Percentiles rank a stretch among this genome's conserved stretches.
Conservation (phyloP, 2,329 filamentous ascomycete genomes). For the Penicillium fuscoglaucum region DNA sequence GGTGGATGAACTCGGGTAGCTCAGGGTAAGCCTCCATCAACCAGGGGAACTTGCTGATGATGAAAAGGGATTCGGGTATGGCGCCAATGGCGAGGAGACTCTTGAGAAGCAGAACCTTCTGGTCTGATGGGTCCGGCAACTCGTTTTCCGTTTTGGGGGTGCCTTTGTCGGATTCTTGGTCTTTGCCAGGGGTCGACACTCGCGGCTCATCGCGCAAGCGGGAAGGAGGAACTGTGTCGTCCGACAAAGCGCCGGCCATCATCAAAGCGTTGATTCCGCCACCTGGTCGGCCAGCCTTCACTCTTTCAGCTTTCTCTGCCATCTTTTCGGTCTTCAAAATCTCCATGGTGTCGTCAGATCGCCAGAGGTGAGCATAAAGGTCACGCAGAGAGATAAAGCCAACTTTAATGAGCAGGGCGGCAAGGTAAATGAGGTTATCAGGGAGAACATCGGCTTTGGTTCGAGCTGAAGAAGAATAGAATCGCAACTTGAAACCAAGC, state of each 20-base stretch:
- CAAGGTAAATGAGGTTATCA: constrained; percentile 88
- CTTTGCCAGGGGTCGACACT: constrained; percentile 57
- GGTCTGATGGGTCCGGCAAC: constrained; percentile 75
- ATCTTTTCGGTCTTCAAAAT: constrained; percentile 66
- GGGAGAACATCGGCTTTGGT: constrained; percentile 76
- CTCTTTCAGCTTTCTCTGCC: constrained; percentile 76
- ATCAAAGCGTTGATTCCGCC: constrained; percentile 78
- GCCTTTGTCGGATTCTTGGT: constrained; percentile 49
- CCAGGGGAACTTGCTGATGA: constrained; percentile 91
- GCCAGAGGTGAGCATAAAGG: constrained; percentile 88
- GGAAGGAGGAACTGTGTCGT: constrained; percentile 65
- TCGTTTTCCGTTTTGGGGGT: constrained; percentile 46
- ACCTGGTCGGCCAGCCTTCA: constrained; percentile 68
- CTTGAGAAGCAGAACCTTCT: constrained; percentile 81
- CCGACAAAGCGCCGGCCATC: constrained; percentile 80
- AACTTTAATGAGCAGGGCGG: constrained; percentile 91
- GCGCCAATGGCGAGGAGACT: constrained; percentile 88
- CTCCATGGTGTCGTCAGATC: constrained; percentile 80
- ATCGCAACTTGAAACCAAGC: constrained; percentile 93
- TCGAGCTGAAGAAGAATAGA: constrained; percentile 81
- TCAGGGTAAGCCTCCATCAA: constrained; percentile 82
- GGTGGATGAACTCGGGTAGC: constrained; percentile 76
- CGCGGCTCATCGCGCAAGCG: constrained; percentile 54
- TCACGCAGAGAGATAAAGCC: constrained; percentile 93
- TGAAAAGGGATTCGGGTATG: constrained; percentile 87